Evolutionary conservation across 2,329 filamentous ascomycete genomes (phyloP), one percentile per base, ranked within the genome.

Genomic region (Sporothrix pseudoabietina): DNA sequence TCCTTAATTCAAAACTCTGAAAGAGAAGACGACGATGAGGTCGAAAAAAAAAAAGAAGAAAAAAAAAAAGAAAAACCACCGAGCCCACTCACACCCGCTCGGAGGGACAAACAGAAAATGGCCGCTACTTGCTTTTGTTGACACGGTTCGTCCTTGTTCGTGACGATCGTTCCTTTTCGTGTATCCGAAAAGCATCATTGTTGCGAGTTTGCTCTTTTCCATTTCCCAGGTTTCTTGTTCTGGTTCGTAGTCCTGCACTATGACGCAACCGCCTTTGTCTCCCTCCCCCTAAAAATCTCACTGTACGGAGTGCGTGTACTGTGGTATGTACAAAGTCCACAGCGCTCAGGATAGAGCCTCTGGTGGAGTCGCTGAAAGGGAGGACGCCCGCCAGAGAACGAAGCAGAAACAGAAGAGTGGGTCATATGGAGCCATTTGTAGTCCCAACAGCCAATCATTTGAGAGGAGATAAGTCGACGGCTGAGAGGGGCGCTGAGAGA

Each of bases 1-100:
- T 49, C 14, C 44, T 49, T 2, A 49, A 19, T 9, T 10, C 41
- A 49, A 14, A 35, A 35, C 35, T 35, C 35, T 8, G 8, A 68
- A 32, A 35, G 14, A 30, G 26, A 32, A 52, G 16, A 52, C 32
- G 19, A 41, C 39, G 19, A 35, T 32, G 35, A 26, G 5, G n/a
- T 44, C 59, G 2, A 10, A 63, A 16, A 26, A 57, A n/a, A 26
- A 32, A 35, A 69, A 19, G 41, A 26, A n/a, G 16, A 32, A 35
- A n/a, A 26, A 32, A 35, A 69, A 19, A 55, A 26, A n/a, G 16
- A 32, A 35, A 69, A 30, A 22, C 47, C 9, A 16, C 68, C 32
- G 68, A 68, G 63, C 44, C 63, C 63, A 68, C 63, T 68, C 63
- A 52, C 63, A 68, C 63, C 63, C 41, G 41, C 14, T 35, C 55